A percentile compares a stretch with the other conserved stretches of the same genome.
Conservation (phyloP, 2,329 filamentous ascomycete species). For the Venturia pyrina region DNA sequence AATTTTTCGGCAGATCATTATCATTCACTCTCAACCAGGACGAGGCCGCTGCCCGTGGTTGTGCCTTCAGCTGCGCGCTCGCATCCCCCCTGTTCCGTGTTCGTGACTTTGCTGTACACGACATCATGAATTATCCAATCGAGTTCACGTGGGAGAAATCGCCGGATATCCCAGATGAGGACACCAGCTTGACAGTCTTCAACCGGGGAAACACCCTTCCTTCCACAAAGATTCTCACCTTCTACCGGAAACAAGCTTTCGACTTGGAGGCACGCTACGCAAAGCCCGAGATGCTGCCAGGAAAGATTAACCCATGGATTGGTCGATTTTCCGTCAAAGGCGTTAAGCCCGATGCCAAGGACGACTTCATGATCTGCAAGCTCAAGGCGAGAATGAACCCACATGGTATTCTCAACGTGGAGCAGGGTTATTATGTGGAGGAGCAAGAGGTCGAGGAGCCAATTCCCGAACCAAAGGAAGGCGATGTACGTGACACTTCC, state of each 20-base stretch:
- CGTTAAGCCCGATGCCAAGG: conserved; percentile 84
- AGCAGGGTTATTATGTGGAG: conserved; percentile 96
- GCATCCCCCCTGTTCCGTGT: conserved; percentile 97
- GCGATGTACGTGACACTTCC: conserved; percentile 52
- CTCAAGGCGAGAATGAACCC: conserved; percentile 95
- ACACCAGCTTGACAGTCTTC: conserved; percentile 94
- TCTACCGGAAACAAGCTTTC: conserved; percentile 97
- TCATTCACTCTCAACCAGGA: conserved; percentile 98
- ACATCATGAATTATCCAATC: conserved; percentile 96
- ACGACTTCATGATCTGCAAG: conserved; percentile 99
- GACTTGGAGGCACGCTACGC: conserved; percentile 92
- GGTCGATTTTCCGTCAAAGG: conserved; percentile 97
- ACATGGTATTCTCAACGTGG: conserved; percentile 91
- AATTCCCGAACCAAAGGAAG: conserved; percentile 63
- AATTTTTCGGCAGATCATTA: conserved; percentile 85
- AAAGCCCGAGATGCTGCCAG: conserved; percentile 75
- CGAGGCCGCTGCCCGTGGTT: conserved; percentile 90
- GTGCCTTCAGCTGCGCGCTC: conserved; percentile 95
- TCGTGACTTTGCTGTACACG: conserved; percentile 93
- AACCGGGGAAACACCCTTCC: conserved; percentile 95
- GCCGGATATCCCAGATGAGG: conserved; percentile 94
- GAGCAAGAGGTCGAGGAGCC: conserved; percentile 96
- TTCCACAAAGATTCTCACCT: conserved; percentile 97
- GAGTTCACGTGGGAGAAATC: conserved; percentile 99
- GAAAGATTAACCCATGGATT: conserved; percentile 89